phyloP scores from a whole-genome alignment of 2,329 filamentous ascomycete genomes.

The Celoporthe dispersa region DNA sequence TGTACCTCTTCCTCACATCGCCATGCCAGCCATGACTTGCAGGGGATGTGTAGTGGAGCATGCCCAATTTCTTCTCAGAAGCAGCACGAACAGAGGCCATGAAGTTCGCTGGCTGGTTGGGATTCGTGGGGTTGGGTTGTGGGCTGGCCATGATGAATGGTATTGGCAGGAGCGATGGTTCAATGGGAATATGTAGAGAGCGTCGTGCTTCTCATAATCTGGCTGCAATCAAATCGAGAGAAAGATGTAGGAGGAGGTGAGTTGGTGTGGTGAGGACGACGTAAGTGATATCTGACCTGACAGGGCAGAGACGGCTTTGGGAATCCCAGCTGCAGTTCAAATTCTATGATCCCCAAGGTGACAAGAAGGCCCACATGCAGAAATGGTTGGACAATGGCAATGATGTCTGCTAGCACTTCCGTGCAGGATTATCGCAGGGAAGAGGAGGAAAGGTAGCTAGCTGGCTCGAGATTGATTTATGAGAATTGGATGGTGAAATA shows the following conservation, averaged over 20 bases:
- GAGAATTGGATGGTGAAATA: background rate
- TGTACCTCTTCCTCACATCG: slow-evolving; percentile 50
- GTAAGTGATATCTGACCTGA: background rate
- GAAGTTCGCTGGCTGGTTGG: slow-evolving; percentile 25
- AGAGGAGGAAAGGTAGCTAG: background rate
- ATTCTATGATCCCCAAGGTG: background rate
- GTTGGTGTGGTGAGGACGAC: background rate
- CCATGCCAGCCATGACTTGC: slow-evolving; percentile 48
- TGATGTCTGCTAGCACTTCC: background rate
- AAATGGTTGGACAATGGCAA: background rate
- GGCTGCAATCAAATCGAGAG: background rate
- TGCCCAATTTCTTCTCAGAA: slow-evolving; percentile 45
- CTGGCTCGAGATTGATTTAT: background rate
- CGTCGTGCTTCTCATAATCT: background rate
- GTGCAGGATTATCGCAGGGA: background rate
- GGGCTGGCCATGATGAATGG: slow-evolving; percentile 17
- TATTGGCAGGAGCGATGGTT: background rate
- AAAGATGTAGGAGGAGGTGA: background rate
- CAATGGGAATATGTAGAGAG: background rate
- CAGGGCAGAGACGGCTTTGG: background rate
- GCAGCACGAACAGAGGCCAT: slow-evolving; percentile 35
- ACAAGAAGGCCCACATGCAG: background rate
- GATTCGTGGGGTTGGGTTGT: slow-evolving; percentile 4
- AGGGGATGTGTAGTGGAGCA: slow-evolving; percentile 45
- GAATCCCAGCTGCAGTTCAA: background rate